Evolutionary conservation across 345 rosid genomes (phyloP).

Genomic region (Hypericum perforatum): DNA sequence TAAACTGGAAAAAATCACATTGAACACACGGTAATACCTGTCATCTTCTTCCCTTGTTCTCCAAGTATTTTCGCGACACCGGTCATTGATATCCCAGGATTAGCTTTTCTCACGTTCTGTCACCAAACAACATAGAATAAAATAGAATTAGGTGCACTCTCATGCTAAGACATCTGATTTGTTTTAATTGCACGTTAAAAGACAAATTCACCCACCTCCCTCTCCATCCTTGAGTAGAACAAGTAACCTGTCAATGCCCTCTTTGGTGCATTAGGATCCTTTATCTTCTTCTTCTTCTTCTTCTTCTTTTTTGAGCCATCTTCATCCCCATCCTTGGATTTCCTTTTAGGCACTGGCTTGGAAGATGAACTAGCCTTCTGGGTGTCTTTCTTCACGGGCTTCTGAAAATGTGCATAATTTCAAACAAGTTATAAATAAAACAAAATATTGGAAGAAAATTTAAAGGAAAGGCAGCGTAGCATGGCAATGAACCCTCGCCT

Average conservation of each 20-base stretch:
- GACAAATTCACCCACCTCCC: slow-evolving; percentile 46
- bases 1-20: background rate
- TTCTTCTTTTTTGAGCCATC: slow-evolving; percentile 63
- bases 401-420: slow-evolving; percentile 33
- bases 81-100: slow-evolving; percentile 66
- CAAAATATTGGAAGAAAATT: background rate
- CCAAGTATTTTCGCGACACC: slow-evolving; percentile 57
- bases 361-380: slow-evolving; percentile 53
- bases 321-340: slow-evolving; percentile 50
- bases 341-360: slow-evolving; percentile 61
- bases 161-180: too few relatives aligned
- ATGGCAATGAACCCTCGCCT: slow-evolving; percentile 48
- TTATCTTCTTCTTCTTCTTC: slow-evolving; percentile 69
- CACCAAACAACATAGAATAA: slow-evolving; percentile 11
- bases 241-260: slow-evolving; percentile 65
- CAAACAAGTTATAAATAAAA: background rate
- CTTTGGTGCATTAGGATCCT: slow-evolving; percentile 97
- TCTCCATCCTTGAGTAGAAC: slow-evolving; percentile 68
- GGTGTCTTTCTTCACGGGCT: slow-evolving; percentile 54
- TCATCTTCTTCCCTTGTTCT: slow-evolving; percentile 71
- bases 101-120: slow-evolving; percentile 64
- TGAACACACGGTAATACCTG: slow-evolving; percentile 46
- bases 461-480: background rate
- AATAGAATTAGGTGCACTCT: slow-evolving; percentile 3
- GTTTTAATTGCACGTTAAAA: too few relatives aligned